A percentile compares a stretch with the other conserved stretches of the same genome.
phyloP scores from a whole-genome alignment of 306 rosid genomes.

The Canavalia gladiata region DNA sequence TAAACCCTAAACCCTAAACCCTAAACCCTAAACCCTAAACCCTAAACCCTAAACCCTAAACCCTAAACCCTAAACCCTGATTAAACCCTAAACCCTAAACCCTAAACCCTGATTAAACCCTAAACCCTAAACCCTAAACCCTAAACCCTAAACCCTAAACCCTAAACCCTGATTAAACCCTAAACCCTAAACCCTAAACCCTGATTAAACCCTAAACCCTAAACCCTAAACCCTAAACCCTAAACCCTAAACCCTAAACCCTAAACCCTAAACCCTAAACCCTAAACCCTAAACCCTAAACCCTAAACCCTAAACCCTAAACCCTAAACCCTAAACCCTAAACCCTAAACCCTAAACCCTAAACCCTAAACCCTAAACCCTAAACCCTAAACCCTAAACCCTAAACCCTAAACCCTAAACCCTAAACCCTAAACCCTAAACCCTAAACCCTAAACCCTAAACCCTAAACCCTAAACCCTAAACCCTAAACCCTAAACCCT shows the following conservation, averaged over 20 bases:
- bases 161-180: slow-evolving; percentile 8
- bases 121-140: background rate
- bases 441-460: background rate
- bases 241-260: background rate
- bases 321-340: background rate
- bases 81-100: slow-evolving; percentile 25
- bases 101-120: background rate
- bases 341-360: background rate
- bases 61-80: slow-evolving; percentile 21
- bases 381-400: background rate
- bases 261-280: background rate
- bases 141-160: background rate
- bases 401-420: slow-evolving; percentile 1
- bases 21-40: slow-evolving; percentile 22
- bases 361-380: background rate
- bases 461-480: background rate
- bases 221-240: slow-evolving; percentile 23
- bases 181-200: slow-evolving; percentile 15
- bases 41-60: slow-evolving; percentile 13
- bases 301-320: background rate
- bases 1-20: slow-evolving; percentile 9
- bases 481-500: too few species aligned
- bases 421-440: slow-evolving; percentile 3
- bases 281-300: background rate
- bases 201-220: slow-evolving; percentile 14